Evolutionary conservation across 2,329 filamentous ascomycete species (phyloP), one percentile per base, ranked within the genome.

Genomic region (Fusarium sacchari): DNA sequence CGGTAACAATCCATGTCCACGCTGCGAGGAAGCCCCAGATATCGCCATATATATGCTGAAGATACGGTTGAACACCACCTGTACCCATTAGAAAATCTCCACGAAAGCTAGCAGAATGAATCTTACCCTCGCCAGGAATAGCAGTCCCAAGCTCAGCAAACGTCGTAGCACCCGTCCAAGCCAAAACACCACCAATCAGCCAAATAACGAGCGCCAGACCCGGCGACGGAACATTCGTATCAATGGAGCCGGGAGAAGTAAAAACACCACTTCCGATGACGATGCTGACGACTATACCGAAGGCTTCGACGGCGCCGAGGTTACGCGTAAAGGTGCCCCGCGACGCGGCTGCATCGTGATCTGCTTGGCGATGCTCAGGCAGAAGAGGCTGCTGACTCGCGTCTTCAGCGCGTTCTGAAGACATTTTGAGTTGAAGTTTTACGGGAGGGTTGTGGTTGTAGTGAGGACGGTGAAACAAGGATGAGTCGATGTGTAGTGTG

Each of bases 241-340:
- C 89, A 66, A 92, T 89, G 17, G 89, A 86, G 0, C 89, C 88
- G 0, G 90, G 90, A 4, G 89, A 91, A 0, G 90, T 91, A 73
- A 92, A 92, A 24, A 92, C 87, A 39, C 90, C 90, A 59, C 88
- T 89, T 13, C 90, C 90, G 53, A 92, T 90, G 60, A 91, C 89
- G 68, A 91, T 88, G 74, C 88, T 89, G 67, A 91, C 86, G 44
- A 91, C 83, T 52, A 92, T 88, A 28, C 87, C 88, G 70, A 91
- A 91, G 0, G 86, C 86, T 72, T 88, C 86, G 34, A 84, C 63
- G 15, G 85, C 79, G 32, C 85, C 86, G 9, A 87, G 83, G 69
- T 84, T 86, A n/a, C 82, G 81, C 44, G 77, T 81, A 69, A 86
- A 87, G 12, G 81, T 69, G 15, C 71, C 66, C 11, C 52, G 68